phyloP scores from a whole-genome alignment of 306 rosid species.

The Myrica gale region DNA sequence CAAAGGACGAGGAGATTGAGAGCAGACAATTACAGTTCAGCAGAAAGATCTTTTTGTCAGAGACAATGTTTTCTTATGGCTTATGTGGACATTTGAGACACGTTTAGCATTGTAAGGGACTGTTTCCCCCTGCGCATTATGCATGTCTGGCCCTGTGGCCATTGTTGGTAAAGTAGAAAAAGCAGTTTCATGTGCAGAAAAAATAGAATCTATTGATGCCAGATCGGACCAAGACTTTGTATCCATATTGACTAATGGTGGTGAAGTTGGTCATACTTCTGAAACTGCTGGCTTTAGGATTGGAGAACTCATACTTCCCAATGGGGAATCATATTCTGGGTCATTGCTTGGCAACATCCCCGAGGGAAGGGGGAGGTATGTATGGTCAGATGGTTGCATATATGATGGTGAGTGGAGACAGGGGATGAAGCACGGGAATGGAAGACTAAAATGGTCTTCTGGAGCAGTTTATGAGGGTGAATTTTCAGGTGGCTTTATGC shows the following conservation, averaged over 20 bases:
- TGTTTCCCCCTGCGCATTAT: constrained; percentile 56
- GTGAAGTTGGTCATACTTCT: constrained; percentile 51
- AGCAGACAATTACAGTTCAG: constrained; percentile 25
- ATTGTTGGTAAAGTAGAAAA: constrained; percentile 54
- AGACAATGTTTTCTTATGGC: constrained; percentile 41
- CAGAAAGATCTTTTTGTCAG: constrained; percentile 34
- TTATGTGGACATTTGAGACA: constrained; percentile 35
- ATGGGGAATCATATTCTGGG: constrained; percentile 75
- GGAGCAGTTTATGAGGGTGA: constrained; percentile 83
- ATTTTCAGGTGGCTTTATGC: constrained; percentile 84
- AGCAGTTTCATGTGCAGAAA: constrained; percentile 58
- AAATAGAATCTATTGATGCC: constrained; percentile 74
- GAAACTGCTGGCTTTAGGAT: constrained; percentile 68
- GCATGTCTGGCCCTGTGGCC: constrained; percentile 99
- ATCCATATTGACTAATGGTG: constrained; percentile 48
- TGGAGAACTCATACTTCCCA: constrained; percentile 62
- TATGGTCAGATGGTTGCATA: constrained; percentile 84
- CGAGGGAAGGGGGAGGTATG: constrained; percentile 79
- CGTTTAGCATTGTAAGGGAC: constrained; percentile 43
- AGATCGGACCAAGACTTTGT: constrained; percentile 38
- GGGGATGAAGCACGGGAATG: constrained; percentile 89
- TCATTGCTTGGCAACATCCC: constrained; percentile 74
- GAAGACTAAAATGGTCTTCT: constrained; percentile 68
- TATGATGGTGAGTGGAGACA: constrained; percentile 97
- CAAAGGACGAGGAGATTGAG: constrained; percentile 38